Conservation (phyloP, 148 eudicot genomes). For the Euryodendron excelsum region DNA sequence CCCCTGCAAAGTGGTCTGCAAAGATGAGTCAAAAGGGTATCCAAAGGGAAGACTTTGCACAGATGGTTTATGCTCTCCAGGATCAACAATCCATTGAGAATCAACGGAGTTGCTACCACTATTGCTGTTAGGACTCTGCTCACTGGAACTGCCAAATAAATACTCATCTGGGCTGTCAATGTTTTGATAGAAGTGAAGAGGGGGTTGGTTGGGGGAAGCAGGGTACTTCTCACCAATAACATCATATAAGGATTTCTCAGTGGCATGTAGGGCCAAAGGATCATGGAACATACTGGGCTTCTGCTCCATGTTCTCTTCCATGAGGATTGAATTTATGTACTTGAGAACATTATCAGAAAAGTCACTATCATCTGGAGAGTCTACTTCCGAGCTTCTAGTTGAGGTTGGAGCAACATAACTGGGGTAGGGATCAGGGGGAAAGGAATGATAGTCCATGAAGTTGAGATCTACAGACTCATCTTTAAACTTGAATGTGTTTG, state of each 20-base stretch:
- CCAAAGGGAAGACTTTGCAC: constrained; percentile 24
- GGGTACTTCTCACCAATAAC: constrained; percentile 44
- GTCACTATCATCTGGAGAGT: constrained; percentile 35
- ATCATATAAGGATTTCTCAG: constrained; percentile 49
- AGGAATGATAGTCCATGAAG: constrained; percentile 21
- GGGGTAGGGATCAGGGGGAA: constrained; percentile 13
- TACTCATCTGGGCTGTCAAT: constrained; percentile 44
- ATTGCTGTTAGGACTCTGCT: constrained; percentile 36
- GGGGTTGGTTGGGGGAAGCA: constrained; percentile 29
- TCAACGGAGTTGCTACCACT: constrained; percentile 35
- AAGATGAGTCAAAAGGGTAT: constrained; percentile 20
- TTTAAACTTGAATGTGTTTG: constrained; percentile 8
- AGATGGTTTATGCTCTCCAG: constrained; percentile 31
- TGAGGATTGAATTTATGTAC: constrained; percentile 44
- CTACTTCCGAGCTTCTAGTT: constrained; percentile 20
- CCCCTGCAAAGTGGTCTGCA: constrained; percentile 22
- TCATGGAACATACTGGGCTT: constrained; percentile 53
- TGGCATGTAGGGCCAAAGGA: constrained; percentile 46
- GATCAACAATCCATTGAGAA: constrained; percentile 34
- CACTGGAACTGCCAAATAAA: constrained; percentile 34
- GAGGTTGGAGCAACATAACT: constrained; percentile 18
- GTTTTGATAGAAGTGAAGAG: constrained; percentile 26
- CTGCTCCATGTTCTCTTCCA: constrained; percentile 51
- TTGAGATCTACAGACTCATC: constrained; percentile 17
- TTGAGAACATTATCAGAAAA: constrained; percentile 34